Evolutionary conservation across 805 yeast species (phyloP), one percentile per base, ranked within the genome.

Genomic region (Naumovozyma baii): DNA sequence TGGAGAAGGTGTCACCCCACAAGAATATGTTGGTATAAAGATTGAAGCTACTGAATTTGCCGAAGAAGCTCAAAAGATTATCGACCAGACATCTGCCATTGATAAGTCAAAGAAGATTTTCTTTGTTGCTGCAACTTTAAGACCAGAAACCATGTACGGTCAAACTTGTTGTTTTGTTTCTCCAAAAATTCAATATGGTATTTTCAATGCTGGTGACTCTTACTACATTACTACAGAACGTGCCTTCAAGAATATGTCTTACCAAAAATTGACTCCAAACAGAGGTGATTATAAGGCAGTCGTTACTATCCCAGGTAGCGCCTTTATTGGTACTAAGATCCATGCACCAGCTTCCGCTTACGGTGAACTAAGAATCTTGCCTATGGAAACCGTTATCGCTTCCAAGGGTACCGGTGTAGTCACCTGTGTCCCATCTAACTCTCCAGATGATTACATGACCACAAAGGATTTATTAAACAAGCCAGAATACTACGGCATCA

Each of bases 101-200:
- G 67, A 63, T 35, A 54, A 62, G 34, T 62, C 70, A 16, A 85
- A 83, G 68, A 82, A 79, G 52, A 70, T 87, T 20, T 86, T 62
- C 67, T 70, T 92, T 45, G 86, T 92, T 37, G 98, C 98, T 43
- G 97, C 97, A 20, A 92, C 98, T 52, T 76, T 92, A 58, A 80
- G 98, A 69, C 96, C 98, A 25, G 98, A 92, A 69, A 92, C 98
- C 51, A 86, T 92, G 96, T 88, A 88, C 58, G 97, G 96, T 48
- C 97, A 92, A 71, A 85, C 96, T 4, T 85, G 95, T 72, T 88
- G 96, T 74, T 92, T 90, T 55, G 97, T 92, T 18, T 84, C 95
- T 20, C 96, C 97, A 61, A 86, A 83, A 69, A 85, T 92, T 52
- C 76, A 73, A 34, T 92, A 92, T 59, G 97, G 98, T 60, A 64